Conservation (phyloP, 208 protist genomes). For the Leishmania major region DNA sequence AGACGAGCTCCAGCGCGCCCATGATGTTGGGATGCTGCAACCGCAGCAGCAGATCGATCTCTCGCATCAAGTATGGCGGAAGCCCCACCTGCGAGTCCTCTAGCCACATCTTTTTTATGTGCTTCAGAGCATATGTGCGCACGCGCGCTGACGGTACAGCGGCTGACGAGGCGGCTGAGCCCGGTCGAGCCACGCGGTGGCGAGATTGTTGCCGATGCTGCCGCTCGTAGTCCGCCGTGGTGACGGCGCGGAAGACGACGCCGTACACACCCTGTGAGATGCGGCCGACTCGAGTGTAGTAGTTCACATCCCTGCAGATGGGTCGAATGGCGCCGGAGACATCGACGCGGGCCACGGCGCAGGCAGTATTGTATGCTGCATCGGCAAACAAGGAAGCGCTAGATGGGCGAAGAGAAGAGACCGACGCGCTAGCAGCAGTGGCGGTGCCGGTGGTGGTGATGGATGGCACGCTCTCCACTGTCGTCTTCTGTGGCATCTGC, state of each 20-base stretch:
- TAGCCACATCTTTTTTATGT: constrained; percentile 82
- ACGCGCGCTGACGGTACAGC: background rate
- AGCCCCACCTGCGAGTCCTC: constrained; percentile 80
- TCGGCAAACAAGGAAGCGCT: constrained; percentile 25
- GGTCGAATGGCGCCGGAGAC: constrained; percentile 37
- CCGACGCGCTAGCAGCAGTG: background rate
- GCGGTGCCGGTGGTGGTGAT: background rate
- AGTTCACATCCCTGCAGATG: constrained; percentile 65
- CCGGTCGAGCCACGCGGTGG: constrained; percentile 5
- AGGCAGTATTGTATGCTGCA: constrained; percentile 21
- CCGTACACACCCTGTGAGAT: constrained; percentile 87
- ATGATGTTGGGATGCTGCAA: constrained; percentile 86
- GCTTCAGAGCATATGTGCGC: constrained; percentile 71
- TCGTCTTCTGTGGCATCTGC: background rate
- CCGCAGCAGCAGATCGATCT: constrained; percentile 83
- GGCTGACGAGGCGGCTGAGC: background rate
- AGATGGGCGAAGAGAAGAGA: background rate
- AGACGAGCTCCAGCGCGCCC: constrained; percentile 45
- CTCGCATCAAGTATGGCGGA: constrained; percentile 79
- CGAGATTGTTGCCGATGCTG: constrained; percentile 2
- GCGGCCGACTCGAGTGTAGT: constrained; percentile 47
- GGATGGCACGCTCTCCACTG: background rate
- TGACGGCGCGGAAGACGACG: constrained; percentile 68
- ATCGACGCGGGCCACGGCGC: constrained; percentile 28
- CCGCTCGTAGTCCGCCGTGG: constrained; percentile 9